These are phyloP conservation scores for Alternaria sp. DNA, from an alignment of 2,329 filamentous ascomycete species.

Conservation along the genomic window DNA sequence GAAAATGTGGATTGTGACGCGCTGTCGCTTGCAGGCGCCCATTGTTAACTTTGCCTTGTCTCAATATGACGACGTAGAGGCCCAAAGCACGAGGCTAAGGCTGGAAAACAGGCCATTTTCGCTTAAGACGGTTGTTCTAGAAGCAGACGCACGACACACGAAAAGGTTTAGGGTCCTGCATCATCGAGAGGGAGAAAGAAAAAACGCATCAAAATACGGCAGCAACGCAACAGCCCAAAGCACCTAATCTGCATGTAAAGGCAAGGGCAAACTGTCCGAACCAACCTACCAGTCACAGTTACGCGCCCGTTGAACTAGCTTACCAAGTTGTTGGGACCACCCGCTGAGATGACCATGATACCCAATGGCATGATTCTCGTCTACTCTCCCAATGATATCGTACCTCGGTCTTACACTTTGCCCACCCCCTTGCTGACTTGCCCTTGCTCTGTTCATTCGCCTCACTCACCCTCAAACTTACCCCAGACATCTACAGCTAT, in stretches of 20 bases:
- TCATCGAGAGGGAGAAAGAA: neutral
- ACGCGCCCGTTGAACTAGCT: slow-evolving; percentile 2
- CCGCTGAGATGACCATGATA: neutral
- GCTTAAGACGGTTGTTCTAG: neutral
- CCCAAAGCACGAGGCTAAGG: neutral
- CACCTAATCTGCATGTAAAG: neutral
- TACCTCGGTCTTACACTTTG: neutral
- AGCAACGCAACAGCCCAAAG: neutral
- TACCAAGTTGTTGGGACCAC: neutral
- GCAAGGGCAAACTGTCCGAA: neutral
- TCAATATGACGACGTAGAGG: neutral
- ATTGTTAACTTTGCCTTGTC: neutral
- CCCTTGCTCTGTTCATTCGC: neutral
- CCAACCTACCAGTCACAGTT: neutral
- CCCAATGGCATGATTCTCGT: neutral
- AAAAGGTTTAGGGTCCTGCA: neutral
- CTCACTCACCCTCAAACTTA: neutral
- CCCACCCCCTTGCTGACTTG: neutral
- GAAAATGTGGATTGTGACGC: neutral
- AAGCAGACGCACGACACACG: neutral
- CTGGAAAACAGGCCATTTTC: neutral
- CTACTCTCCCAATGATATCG: neutral
- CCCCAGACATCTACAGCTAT: neutral
- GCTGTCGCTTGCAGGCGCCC: neutral
- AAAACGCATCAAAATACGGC: neutral